Evolutionary conservation across 2,329 filamentous ascomycete genomes (phyloP), one percentile per base, ranked within the genome.

Genomic region (Sporothrix brasiliensis): DNA sequence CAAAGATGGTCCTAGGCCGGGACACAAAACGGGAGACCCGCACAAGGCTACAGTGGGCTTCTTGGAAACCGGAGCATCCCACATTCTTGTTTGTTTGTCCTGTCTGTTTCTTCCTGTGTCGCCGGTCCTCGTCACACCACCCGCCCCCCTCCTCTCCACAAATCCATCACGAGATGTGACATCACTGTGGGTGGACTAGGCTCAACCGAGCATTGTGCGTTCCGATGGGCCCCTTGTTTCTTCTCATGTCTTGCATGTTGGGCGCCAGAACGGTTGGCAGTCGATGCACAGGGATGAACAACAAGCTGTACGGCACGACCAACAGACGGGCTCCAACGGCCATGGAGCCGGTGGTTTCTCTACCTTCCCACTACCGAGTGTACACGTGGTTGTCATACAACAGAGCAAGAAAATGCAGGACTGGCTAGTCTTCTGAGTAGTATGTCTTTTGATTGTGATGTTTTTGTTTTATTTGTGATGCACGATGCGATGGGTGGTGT

Each of bases 341-440:
- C 44, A 11, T 16, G 49, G 21, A 1, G 10, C 7, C 41, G 56
- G 6, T 13, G 34, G 21, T 41, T 34, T 52, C 24, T 34, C 27
- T 53, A 13, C 41, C 10, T 14, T 54, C 7, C 47, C 49, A 67
- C 21, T 52, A 27, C 49, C 49, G 49, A 34, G 30, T 24, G 44
- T 52, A 52, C 47, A 67, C 49, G 65, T 67, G 65, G 65, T 67
- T 54, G 65, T 67, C 65, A 21, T 67, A 67, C 65, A 61, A 61
- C n/a, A 44, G 34, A 14, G 11, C 21, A 60, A n/a, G n/a, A 30
- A 30, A 21, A 61, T 4, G 4, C 34, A 61, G n/a, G n/a, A 44
- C 53, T 24, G 53, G 21, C 56, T 0, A 44, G 9, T 24, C 19
- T 16, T 27, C 21, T 4, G 13, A 7, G 5, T 7, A 27, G 5